Evolutionary conservation across 768 basidiomycete species (phyloP).

Genomic region (Mrakia gelida): DNA sequence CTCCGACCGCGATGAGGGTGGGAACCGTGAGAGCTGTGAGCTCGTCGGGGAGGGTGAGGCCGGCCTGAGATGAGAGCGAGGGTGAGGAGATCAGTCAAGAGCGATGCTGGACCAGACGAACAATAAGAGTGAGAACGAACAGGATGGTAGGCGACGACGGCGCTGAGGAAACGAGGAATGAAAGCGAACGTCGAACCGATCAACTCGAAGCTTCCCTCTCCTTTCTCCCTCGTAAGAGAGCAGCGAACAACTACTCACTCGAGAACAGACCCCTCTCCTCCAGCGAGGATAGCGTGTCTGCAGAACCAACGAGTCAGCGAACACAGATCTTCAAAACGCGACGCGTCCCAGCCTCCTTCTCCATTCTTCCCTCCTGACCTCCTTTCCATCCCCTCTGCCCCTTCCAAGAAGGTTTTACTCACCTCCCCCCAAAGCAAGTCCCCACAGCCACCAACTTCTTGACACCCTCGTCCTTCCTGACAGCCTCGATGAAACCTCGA

Average conservation of each 20-base stretch:
- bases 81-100: no score
- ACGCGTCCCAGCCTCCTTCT: no score
- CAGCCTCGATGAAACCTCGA: constrained; percentile 41
- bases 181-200: constrained; percentile 31
- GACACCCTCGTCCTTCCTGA: constrained; percentile 39
- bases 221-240: constrained; percentile 1
- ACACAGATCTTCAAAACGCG: no score
- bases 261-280: constrained; percentile 35
- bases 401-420: background rate
- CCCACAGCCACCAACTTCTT: constrained; percentile 44
- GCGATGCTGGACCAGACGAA: no score
- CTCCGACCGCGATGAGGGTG: constrained; percentile 40
- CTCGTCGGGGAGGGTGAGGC: constrained; percentile 37
- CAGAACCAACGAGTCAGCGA: no score
- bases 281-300: constrained; percentile 35
- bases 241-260: constrained; percentile 31
- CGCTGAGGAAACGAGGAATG: constrained; percentile 32
- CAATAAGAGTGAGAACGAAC: constrained; percentile 27
- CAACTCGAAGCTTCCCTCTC: background rate
- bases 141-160: constrained; percentile 44
- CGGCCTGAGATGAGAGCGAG: background rate
- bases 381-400: background rate
- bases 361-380: background rate
- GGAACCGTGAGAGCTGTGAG: constrained; percentile 40
- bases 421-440: constrained; percentile 4